These are phyloP conservation scores for Pseudogymnoascus sp. DNA, from an alignment of 2,329 filamentous ascomycete genomes.

Conservation along the genomic window DNA sequence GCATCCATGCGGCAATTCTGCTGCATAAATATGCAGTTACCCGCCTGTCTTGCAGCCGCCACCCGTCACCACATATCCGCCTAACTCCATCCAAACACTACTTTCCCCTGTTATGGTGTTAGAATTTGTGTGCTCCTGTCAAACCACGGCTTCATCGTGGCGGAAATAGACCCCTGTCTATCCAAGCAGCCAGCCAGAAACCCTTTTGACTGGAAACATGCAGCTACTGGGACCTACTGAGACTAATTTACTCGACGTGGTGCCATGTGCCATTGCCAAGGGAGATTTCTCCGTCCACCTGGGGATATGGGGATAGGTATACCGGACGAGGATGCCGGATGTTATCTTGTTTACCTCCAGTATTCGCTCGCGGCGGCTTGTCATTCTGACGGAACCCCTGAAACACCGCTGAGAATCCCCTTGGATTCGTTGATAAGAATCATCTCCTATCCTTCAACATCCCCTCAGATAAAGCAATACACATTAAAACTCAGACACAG, in stretches of 20 bases:
- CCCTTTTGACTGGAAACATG: conserved; percentile 14
- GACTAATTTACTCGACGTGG: conserved; percentile 10
- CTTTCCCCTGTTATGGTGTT: conserved; percentile 25
- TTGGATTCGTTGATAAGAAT: conserved; percentile 9
- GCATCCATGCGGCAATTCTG: conserved; percentile 34
- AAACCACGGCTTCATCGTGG: conserved; percentile 25
- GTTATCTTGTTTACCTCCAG: not conserved
- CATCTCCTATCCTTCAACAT: conserved; percentile 31
- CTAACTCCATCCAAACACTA: conserved; percentile 28
- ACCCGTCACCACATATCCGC: conserved; percentile 21
- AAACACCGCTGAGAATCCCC: not conserved
- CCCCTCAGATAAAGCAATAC: not conserved
- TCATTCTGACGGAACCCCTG: not conserved
- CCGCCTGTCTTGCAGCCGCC: conserved; percentile 31
- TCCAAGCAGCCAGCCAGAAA: conserved; percentile 23
- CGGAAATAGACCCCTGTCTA: conserved; percentile 18
- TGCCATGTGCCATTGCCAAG: not conserved
- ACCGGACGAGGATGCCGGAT: not conserved
- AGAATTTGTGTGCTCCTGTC: conserved; percentile 25
- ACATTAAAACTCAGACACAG: conserved; percentile 38
- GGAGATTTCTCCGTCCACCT: not conserved
- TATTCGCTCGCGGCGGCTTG: conserved; percentile 6
- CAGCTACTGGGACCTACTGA: conserved; percentile 10
- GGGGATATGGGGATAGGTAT: not conserved
- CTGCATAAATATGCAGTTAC: conserved; percentile 35